A percentile compares a stretch with the other conserved stretches of the same genome.
Evolutionary conservation across 257 asterid genomes (phyloP).

Genomic region (Oldenlandia corymbosa): DNA sequence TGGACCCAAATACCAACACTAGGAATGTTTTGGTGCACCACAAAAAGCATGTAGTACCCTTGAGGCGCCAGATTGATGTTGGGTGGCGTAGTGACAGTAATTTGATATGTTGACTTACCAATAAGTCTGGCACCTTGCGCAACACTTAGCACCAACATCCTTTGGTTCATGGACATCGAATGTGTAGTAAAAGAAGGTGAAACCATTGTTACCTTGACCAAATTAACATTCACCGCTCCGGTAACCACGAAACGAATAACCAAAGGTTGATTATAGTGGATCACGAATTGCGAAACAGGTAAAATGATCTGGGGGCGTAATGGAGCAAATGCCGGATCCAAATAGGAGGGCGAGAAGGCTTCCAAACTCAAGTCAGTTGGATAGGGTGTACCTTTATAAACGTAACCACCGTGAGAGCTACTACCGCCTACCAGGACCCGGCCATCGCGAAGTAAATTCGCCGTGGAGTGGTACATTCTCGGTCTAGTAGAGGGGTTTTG

Average conservation of each 20-base stretch:
- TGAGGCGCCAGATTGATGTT: slow-evolving; percentile 23
- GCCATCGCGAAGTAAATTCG: slow-evolving; percentile 35
- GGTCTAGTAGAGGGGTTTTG: slow-evolving; percentile 22
- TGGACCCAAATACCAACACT: slow-evolving; percentile 43
- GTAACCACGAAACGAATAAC: slow-evolving; percentile 10
- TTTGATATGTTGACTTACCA: slow-evolving; percentile 18
- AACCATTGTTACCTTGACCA: slow-evolving; percentile 31
- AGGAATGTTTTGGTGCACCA: slow-evolving; percentile 36
- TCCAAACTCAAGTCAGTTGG: slow-evolving; percentile 37
- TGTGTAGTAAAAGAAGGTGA: slow-evolving; percentile 41
- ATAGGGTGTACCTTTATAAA: slow-evolving; percentile 7
- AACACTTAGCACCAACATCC: slow-evolving; percentile 22
- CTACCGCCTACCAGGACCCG: slow-evolving; percentile 42
- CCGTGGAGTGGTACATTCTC: slow-evolving; percentile 43
- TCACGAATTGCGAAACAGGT: background rate
- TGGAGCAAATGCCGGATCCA: background rate
- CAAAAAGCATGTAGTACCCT: slow-evolving; percentile 31
- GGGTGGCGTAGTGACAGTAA: slow-evolving; percentile 15
- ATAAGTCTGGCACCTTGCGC: background rate
- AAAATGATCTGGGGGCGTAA: slow-evolving; percentile 22
- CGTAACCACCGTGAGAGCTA: slow-evolving; percentile 26
- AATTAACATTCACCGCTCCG: background rate
- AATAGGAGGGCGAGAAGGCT: slow-evolving; percentile 30
- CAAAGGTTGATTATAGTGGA: slow-evolving; percentile 12
- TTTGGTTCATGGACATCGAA: slow-evolving; percentile 43